phyloP scores from a whole-genome alignment of 129 eudicot species.

The Arctium lappa region DNA sequence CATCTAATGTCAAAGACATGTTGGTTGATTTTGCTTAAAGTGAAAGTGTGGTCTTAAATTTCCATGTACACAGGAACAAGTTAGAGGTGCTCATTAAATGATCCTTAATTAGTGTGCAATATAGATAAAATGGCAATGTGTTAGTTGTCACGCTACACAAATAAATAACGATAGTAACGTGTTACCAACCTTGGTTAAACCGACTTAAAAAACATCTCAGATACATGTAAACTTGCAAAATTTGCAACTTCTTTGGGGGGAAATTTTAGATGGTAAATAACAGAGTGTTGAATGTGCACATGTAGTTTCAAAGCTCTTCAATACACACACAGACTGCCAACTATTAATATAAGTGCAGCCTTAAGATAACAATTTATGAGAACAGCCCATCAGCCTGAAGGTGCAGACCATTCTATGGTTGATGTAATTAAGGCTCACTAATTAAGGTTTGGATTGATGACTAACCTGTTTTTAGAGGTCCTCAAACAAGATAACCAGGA shows the following conservation, averaged over 20 bases:
- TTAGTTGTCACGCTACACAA: constrained; percentile 5
- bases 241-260: constrained; percentile 1
- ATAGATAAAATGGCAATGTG: constrained; percentile 16
- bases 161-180: constrained; percentile 22
- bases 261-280: neutral
- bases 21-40: constrained; percentile 34
- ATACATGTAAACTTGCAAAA: neutral
- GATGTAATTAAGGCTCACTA: constrained; percentile 12
- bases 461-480: constrained; percentile 32
- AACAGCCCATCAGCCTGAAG: neutral
- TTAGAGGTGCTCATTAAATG: constrained; percentile 24
- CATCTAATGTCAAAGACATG: constrained; percentile 18
- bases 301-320: constrained; percentile 10
- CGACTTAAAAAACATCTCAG: neutral
- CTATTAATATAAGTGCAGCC: constrained; percentile 14
- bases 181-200: constrained; percentile 7
- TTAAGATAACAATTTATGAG: constrained; percentile 30
- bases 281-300: constrained; percentile 22
- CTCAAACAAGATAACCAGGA: neutral
- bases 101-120: constrained; percentile 24
- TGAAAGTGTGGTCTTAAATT: constrained; percentile 20
- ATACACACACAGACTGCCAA: constrained; percentile 21
- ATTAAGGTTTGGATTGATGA: constrained; percentile 23
- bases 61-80: constrained; percentile 32
- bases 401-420: neutral